Evolutionary conservation across 1,284 basidiomycete species (phyloP).

Genomic region (Moesziomyces parantarcticus): DNA sequence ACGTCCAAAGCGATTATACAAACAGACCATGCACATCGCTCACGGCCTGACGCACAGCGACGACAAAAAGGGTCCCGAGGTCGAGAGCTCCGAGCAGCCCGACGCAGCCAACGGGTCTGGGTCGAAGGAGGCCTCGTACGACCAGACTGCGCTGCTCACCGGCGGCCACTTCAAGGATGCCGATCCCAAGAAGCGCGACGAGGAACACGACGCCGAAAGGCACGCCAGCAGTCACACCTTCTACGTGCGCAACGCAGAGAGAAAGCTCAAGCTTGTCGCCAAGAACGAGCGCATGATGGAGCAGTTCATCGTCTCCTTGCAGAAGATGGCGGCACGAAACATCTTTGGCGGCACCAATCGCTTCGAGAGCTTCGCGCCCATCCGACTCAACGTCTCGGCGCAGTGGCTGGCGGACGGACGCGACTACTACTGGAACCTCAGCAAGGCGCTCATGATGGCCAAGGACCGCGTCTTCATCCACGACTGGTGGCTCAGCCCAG

Average conservation of each 20-base stretch:
- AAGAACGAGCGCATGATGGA: constrained; percentile 95
- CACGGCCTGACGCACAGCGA: constrained; percentile 50
- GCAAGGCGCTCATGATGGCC: constrained; percentile 88
- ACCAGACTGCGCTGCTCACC: constrained; percentile 58
- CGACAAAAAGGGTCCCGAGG: constrained; percentile 20
- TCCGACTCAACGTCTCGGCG: constrained; percentile 89
- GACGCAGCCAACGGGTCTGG: constrained; percentile 8
- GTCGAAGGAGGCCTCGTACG: constrained; percentile 40
- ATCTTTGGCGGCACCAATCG: constrained; percentile 82
- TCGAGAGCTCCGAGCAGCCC: constrained; percentile 49
- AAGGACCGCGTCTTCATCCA: constrained; percentile 75
- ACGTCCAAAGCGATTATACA: constrained; percentile 68
- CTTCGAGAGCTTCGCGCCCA: constrained; percentile 87
- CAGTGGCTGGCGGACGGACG: constrained; percentile 99
- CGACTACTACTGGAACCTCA: constrained; percentile 76
- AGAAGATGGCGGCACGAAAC: constrained; percentile 81
- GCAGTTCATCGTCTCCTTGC: constrained; percentile 93
- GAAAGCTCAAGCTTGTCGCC: constrained; percentile 86
- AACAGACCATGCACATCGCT: constrained; percentile 64
- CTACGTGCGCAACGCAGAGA: constrained; percentile 90
- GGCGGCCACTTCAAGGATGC: constrained; percentile 57
- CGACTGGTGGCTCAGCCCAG: constrained; percentile 71
- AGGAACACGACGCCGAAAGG: constrained; percentile 39
- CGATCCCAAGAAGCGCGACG: constrained; percentile 36
- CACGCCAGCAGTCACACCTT: constrained; percentile 82